These are phyloP conservation scores for Knoxia roxburghii DNA, from an alignment of 257 asterid genomes.

Conservation along the genomic window DNA sequence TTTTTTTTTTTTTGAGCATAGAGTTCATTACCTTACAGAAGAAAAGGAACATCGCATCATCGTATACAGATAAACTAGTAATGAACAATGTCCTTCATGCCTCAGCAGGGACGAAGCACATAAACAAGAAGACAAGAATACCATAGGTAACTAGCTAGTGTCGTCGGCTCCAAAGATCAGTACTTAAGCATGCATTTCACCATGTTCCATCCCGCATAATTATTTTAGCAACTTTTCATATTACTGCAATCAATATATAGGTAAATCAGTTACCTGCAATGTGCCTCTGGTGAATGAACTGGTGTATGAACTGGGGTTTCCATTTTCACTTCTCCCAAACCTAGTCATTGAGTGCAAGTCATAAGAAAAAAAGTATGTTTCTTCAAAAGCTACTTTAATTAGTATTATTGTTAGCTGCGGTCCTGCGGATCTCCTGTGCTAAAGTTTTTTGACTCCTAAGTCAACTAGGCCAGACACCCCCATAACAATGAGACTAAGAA, in stretches of 20 bases:
- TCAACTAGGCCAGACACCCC: background rate
- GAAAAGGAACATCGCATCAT: background rate
- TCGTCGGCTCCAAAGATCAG: background rate
- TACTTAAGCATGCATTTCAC: background rate
- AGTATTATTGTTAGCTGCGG: no score
- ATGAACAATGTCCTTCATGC: background rate
- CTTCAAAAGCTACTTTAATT: no score
- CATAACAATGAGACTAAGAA: background rate
- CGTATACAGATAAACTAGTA: background rate
- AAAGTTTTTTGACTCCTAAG: background rate
- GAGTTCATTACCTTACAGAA: background rate
- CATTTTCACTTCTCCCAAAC: conserved; percentile 70
- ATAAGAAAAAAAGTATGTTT: conserved; percentile 8
- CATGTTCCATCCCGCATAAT: background rate
- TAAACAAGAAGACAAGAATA: background rate
- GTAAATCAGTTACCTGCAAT: conserved; percentile 42
- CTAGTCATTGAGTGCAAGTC: conserved; percentile 34
- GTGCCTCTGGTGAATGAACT: conserved; percentile 59
- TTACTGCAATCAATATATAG: conserved; percentile 3
- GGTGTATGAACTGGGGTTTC: conserved; percentile 77
- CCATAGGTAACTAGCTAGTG: background rate
- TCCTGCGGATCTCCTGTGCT: background rate
- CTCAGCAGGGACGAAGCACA: background rate
- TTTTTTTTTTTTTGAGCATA: background rate
- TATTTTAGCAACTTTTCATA: conserved; percentile 2